Percentiles rank a stretch among this genome's conserved stretches.
phyloP scores from a whole-genome alignment of 768 basidiomycete species.

The Atractiella rhizophila region DNA sequence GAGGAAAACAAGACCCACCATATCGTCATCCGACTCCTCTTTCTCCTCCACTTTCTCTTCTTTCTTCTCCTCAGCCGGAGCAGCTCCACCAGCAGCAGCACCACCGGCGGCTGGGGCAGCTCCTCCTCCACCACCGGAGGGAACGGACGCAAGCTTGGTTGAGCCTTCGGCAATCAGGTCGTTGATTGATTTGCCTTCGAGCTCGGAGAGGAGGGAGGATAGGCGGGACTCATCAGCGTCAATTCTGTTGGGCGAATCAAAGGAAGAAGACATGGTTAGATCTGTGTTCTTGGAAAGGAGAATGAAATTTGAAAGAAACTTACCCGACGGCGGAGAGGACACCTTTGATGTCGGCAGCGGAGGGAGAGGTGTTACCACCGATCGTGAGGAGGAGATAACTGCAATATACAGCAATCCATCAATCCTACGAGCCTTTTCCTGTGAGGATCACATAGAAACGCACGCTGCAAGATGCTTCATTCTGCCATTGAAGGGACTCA shows the following conservation, averaged over 20 bases:
- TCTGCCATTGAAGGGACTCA: no score
- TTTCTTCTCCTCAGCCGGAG: conserved; percentile 41
- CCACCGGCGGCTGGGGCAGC: conserved; percentile 29
- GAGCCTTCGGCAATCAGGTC: conserved; percentile 80
- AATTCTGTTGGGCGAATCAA: conserved; percentile 27
- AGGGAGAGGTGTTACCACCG: conserved; percentile 72
- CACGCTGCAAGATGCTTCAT: background rate
- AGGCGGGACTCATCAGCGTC: conserved; percentile 64
- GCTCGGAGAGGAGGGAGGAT: conserved; percentile 59
- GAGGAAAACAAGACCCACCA: no score
- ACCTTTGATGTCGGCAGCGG: conserved; percentile 62
- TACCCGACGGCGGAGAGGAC: conserved; percentile 49
- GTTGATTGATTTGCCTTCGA: conserved; percentile 69
- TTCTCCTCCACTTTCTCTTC: conserved; percentile 50
- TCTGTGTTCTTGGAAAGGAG: background rate
- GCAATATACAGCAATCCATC: conserved; percentile 62
- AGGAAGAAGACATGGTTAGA: background rate
- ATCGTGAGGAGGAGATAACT: conserved; percentile 76
- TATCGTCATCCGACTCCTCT: conserved; percentile 4
- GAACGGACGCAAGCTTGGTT: conserved; percentile 83
- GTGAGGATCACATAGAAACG: conserved; percentile 12
- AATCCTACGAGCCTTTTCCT: conserved; percentile 20
- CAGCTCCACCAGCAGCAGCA: conserved; percentile 34
- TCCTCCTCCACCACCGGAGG: conserved; percentile 51
- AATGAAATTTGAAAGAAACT: conserved; percentile 2